These are phyloP conservation scores for Kentomonas sorsogonicus DNA, from an alignment of 208 protist species.

Conservation along the genomic window DNA sequence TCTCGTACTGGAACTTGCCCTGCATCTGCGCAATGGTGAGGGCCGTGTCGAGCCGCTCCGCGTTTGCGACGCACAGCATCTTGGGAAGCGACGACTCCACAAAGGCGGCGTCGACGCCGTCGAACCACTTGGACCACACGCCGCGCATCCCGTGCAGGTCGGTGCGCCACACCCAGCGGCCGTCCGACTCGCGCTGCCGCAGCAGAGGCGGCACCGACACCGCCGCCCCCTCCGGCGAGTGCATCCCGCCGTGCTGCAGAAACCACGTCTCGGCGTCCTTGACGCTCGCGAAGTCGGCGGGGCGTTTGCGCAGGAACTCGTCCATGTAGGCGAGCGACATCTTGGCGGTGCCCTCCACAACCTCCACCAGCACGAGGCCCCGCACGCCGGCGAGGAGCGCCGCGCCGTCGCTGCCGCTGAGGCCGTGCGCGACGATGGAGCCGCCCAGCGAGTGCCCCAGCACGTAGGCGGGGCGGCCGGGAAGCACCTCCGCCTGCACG, in stretches of 20 bases:
- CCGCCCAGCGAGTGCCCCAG: slow-evolving; percentile 88
- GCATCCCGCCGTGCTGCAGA: slow-evolving; percentile 69
- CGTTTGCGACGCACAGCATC: slow-evolving; percentile 82
- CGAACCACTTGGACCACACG: slow-evolving; percentile 88
- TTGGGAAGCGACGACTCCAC: slow-evolving; percentile 67
- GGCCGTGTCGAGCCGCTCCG: slow-evolving; percentile 83
- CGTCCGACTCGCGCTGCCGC: slow-evolving; percentile 8
- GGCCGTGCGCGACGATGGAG: slow-evolving; percentile 49
- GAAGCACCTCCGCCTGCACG: slow-evolving; percentile 34
- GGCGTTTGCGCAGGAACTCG: slow-evolving; percentile 65
- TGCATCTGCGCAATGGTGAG: slow-evolving; percentile 93
- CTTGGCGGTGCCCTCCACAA: slow-evolving; percentile 88
- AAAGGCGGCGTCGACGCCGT: slow-evolving; percentile 79
- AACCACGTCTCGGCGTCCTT: slow-evolving; percentile 78
- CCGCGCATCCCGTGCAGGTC: slow-evolving; percentile 54
- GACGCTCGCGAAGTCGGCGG: slow-evolving; percentile 48
- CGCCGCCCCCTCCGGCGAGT: slow-evolving; percentile 39
- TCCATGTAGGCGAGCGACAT: slow-evolving; percentile 76
- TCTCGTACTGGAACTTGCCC: slow-evolving; percentile 91
- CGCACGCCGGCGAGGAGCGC: slow-evolving; percentile 23
- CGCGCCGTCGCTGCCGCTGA: slow-evolving; percentile 24
- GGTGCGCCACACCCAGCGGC: slow-evolving; percentile 64
- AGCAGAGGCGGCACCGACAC: slow-evolving; percentile 80
- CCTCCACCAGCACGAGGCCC: slow-evolving; percentile 81
- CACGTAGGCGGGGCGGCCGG: slow-evolving; percentile 45